Evolutionary conservation across 495 filamentous ascomycete genomes (phyloP).

Genomic region (Tuber microsphaerosporum): DNA sequence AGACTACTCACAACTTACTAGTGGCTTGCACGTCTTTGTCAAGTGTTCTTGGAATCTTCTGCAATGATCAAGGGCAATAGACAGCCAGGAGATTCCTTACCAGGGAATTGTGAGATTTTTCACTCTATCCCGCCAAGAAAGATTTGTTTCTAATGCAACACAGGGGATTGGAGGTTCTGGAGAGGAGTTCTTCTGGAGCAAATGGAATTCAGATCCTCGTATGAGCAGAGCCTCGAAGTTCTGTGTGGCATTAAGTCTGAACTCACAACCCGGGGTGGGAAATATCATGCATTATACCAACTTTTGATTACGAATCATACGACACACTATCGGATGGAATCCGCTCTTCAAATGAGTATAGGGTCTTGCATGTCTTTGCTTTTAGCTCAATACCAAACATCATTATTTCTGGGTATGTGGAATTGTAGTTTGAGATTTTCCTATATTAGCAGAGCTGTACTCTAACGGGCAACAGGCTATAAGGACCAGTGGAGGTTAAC

Average conservation of each 20-base stretch:
- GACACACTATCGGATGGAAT: not conserved
- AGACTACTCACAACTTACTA: not conserved
- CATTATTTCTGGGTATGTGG: constrained; percentile 8
- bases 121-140: not conserved
- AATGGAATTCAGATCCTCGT: constrained; percentile 12
- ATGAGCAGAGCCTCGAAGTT: constrained; percentile 9
- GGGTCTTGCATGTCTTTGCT: constrained; percentile 5
- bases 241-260: not conserved
- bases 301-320: not conserved
- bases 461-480: constrained; percentile 12
- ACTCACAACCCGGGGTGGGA: not conserved
- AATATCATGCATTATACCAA: not conserved
- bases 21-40: not conserved
- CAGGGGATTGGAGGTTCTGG: too few species aligned
- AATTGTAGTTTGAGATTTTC: not conserved
- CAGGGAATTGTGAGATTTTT: not conserved
- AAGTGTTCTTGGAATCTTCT: not conserved
- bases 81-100: not conserved
- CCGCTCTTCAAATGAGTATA: not conserved
- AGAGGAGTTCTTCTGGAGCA: too few species aligned
- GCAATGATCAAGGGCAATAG: not conserved
- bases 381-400: constrained; percentile 12
- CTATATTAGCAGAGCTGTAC: not conserved
- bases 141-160: not conserved
- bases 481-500: not conserved